Conservation (phyloP, 495 filamentous ascomycete genomes). For the Penicillium canescens region DNA sequence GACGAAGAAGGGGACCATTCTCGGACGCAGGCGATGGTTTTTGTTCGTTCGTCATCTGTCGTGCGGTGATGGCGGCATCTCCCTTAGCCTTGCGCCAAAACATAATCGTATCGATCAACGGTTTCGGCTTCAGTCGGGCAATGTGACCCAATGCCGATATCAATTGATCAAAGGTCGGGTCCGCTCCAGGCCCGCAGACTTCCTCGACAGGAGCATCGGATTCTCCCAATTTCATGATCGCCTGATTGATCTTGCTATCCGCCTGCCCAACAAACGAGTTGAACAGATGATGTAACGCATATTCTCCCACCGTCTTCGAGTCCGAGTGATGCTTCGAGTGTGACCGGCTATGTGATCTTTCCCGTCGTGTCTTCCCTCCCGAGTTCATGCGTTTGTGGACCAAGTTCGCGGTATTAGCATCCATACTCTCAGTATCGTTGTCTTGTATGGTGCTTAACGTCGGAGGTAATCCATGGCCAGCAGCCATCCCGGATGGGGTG, state of each 20-base stretch:
- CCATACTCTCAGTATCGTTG: constrained; percentile 25
- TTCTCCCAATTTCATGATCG: constrained; percentile 70
- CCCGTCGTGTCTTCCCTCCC: constrained; percentile 64
- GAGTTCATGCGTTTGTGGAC: constrained; percentile 43
- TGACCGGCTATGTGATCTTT: constrained; percentile 76
- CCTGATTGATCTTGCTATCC: constrained; percentile 88
- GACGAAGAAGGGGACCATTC: constrained; percentile 45
- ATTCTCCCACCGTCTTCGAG: constrained; percentile 90
- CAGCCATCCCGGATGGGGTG: constrained; percentile 21
- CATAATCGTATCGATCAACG: constrained; percentile 96
- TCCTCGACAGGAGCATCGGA: constrained; percentile 79
- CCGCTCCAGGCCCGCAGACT: constrained; percentile 86
- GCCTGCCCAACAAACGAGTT: constrained; percentile 83
- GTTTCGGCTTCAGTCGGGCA: constrained; percentile 87
- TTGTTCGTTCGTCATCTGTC: constrained; percentile 61
- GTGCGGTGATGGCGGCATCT: constrained; percentile 69
- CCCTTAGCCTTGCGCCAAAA: constrained; percentile 94
- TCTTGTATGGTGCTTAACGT: constrained; percentile 45
- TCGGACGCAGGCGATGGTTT: constrained; percentile 38
- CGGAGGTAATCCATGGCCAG: constrained; percentile 25
- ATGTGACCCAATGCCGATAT: constrained; percentile 93
- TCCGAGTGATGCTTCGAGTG: constrained; percentile 78
- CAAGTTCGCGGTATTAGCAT: constrained; percentile 25
- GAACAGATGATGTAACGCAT: constrained; percentile 94
- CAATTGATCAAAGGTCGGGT: constrained; percentile 91